Percentiles rank a stretch among this genome's conserved stretches.
phyloP scores from a whole-genome alignment of 495 filamentous ascomycete species.

The Oidiodendron maius region DNA sequence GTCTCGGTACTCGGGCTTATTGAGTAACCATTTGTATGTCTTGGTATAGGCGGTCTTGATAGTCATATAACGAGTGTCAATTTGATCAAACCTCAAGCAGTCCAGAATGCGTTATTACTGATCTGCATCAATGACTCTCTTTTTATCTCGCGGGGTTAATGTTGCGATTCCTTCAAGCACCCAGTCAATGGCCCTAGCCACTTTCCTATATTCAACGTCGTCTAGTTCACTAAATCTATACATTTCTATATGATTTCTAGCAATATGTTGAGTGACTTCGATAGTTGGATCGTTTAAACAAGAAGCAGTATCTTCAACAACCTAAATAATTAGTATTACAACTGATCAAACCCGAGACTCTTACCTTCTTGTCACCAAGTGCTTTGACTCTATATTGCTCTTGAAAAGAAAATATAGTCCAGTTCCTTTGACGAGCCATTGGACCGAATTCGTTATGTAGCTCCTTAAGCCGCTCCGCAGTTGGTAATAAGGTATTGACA shows the following conservation, averaged over 20 bases:
- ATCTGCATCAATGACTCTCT: conserved; percentile 1
- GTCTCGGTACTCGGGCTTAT: conserved; percentile 30
- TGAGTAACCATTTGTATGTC: conserved; percentile 47
- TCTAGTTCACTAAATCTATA: conserved; percentile 30
- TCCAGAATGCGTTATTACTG: conserved; percentile 20
- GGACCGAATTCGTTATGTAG: conserved; percentile 20
- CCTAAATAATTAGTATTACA: neutral
- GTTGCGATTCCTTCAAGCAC: neutral
- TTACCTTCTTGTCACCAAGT: conserved; percentile 12
- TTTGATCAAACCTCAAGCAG: conserved; percentile 31
- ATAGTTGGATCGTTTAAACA: conserved; percentile 13
- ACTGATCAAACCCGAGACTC: conserved; percentile 14
- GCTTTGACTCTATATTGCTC: conserved; percentile 15
- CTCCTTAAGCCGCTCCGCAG: conserved; percentile 20
- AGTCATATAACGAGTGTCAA: conserved; percentile 30
- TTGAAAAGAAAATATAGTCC: conserved; percentile 24
- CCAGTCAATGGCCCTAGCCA: conserved; percentile 19
- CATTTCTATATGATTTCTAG: conserved; percentile 33
- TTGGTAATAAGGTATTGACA: conserved; percentile 18
- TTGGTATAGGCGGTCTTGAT: conserved; percentile 32
- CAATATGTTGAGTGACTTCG: conserved; percentile 18
- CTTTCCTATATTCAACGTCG: conserved; percentile 28
- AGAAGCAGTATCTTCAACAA: conserved; percentile 22
- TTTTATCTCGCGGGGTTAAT: neutral
- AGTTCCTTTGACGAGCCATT: conserved; percentile 14